Percentiles rank a stretch among this genome's conserved stretches.
Evolutionary conservation across 2,329 filamentous ascomycete species (phyloP).

Genomic region (Aspergillus felis): DNA sequence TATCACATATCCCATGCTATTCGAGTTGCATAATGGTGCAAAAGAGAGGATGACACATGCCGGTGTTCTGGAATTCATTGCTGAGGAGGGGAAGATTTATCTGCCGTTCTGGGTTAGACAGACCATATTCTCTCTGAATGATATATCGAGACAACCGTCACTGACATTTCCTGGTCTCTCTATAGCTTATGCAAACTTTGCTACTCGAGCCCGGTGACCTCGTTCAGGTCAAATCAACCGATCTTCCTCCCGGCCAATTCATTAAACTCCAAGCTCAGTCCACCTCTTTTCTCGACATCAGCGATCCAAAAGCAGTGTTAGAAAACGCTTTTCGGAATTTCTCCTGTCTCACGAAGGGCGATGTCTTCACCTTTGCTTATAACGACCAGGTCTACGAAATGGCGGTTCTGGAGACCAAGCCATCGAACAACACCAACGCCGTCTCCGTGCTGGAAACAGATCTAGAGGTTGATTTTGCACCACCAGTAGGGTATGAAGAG

Average conservation of each 20-base stretch:
- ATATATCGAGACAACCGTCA: background rate
- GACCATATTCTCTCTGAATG: background rate
- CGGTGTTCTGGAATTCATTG: constrained; percentile 94
- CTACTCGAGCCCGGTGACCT: constrained; percentile 87
- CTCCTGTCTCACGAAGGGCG: constrained; percentile 85
- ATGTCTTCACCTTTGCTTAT: constrained; percentile 94
- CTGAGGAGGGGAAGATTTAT: constrained; percentile 94
- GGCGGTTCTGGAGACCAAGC: constrained; percentile 89
- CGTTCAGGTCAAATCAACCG: constrained; percentile 91
- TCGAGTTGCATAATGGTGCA: constrained; percentile 89
- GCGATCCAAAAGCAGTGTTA: constrained; percentile 92
- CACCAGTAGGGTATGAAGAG: constrained; percentile 91
- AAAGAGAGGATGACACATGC: constrained; percentile 80
- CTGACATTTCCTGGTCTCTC: constrained; percentile 3
- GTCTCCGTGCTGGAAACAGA: constrained; percentile 95
- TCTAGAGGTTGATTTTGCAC: constrained; percentile 90
- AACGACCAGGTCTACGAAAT: constrained; percentile 93
- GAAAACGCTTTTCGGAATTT: constrained; percentile 97
- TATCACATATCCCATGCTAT: constrained; percentile 95
- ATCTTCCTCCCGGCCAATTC: constrained; percentile 81
- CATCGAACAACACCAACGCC: constrained; percentile 73
- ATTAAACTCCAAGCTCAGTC: constrained; percentile 97
- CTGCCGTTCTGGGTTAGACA: constrained; percentile 80
- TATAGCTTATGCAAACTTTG: constrained; percentile 88
- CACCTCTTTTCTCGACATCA: constrained; percentile 90